These are phyloP conservation scores for Diplotaxis tenuifolia DNA, from an alignment of 345 rosid species.

Conservation along the genomic window DNA sequence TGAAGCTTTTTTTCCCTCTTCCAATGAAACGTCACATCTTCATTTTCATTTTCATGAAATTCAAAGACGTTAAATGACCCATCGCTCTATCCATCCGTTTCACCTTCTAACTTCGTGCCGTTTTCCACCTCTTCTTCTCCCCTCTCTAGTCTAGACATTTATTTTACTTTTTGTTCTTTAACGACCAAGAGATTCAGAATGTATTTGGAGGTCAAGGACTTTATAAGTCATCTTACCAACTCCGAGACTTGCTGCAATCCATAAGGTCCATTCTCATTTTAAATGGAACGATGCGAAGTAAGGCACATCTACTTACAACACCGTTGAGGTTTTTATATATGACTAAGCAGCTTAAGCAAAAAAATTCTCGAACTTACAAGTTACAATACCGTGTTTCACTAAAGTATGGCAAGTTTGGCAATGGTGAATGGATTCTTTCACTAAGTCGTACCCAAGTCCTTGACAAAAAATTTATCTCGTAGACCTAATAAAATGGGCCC, in stretches of 20 bases:
- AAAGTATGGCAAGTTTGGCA: neutral
- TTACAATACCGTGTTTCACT: neutral
- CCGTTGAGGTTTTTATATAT: too few species aligned
- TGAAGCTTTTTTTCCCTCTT: slow-evolving; percentile 14
- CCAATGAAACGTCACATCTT: slow-evolving; percentile 34
- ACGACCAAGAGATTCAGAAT: neutral
- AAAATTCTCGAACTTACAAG: too few species aligned
- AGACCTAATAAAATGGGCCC: neutral
- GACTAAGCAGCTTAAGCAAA: too few species aligned
- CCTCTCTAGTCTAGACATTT: neutral
- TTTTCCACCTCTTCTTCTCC: neutral
- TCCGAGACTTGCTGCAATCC: too few species aligned
- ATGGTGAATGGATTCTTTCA: neutral
- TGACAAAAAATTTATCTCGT: neutral
- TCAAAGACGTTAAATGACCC: neutral
- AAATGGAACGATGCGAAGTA: too few species aligned
- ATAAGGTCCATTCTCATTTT: too few species aligned
- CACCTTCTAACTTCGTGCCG: slow-evolving; percentile 18
- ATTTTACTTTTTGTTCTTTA: neutral
- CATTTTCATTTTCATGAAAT: slow-evolving; percentile 16
- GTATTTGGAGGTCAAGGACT: neutral
- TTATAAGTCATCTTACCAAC: neutral
- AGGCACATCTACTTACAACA: too few species aligned
- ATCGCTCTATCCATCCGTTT: slow-evolving; percentile 10
- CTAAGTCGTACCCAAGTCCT: neutral